Base-by-base conservation (phyloP, 2,329 filamentous ascomycete genomes). In the Colletotrichum magnum region DNA sequence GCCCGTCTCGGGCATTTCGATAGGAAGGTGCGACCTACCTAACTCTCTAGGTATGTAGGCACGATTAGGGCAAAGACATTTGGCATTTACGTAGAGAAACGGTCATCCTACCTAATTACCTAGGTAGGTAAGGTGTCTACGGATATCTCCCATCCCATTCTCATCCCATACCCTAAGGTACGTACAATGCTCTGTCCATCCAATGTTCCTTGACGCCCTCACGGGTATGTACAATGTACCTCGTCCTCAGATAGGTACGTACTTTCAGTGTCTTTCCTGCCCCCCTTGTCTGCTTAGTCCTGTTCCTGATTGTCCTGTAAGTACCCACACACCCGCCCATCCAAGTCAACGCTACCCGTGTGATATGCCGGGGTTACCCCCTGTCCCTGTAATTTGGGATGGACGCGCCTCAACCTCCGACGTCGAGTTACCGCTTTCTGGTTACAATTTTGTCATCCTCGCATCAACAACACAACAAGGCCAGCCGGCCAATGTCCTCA, bases 391-490 rank as follows among this genome's bases (percentile, higher is more conserved):
- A 72, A 70, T 72, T 63, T 72, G 59, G 66, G 58, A 70, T 72
- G 71, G 59, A 71, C 24, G 63, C 66, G 69, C 71, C 69, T 69
- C 70, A 68, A 71, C 68, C 65, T 71, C 65, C 58, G 69, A 68
- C 60, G 65, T 58, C 64, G 64, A 56, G 45, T 58, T 41, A 6
- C 16, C n/a, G 32, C 53, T 26, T 43, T 24, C 48, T 58, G 47
- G 36, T 61, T 36, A 16, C 54, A 56, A 56, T 51, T 5, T 59
- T 32, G n/a, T 47, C n/a, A 28, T 12, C 10, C 47, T 50, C 21
- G 41, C 41, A 43, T 43, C 41, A 43, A 43, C 13, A 43, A 36
- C 6, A 36, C 32, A 36, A 36, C 32, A 36, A 7, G 32, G 32
- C 32, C 10, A 36, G 7, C 32, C 10, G 9, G 7, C 32, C 32